Base-by-base conservation (phyloP, 2,329 filamentous ascomycete genomes). In the Sordariomycetes sp. region DNA sequence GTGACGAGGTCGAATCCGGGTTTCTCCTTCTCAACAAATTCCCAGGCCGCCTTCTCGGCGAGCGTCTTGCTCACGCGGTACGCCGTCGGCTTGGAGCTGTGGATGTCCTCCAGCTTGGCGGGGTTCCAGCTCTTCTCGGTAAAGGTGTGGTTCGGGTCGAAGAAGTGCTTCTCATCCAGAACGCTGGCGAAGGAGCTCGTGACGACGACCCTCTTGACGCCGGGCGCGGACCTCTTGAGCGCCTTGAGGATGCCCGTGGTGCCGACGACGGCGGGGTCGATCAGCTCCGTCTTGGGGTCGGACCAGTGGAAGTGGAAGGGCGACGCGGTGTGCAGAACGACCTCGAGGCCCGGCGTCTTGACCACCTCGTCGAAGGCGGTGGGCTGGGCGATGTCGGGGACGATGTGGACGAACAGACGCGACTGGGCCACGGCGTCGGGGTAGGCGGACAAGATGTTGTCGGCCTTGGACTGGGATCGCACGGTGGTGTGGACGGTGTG, bases 381-480 rank as follows among this genome's bases (percentile, higher is more conserved):
- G 28, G 76, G 69, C 48, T 77, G 57, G 4, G 84, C 82, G 44
- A 94, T 83, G 50, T 94, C 86, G 14, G 80, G 75, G 17, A 93
- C 85, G 45, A 92, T 77, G 36, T 54, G 61, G 10, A 70, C 59
- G 21, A 57, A 47, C 14, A 78, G 66, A 21, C 61, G 58, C 6
- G 16, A 18, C 3, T n/a, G 15, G 11, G 63, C 59, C 38, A 47
- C 48, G 39, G 63, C 50, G 15, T 54, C 51, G 3, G 66, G 58
- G 48, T 73, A 62, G 8, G 69, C 64, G 33, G 59, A 55, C 30
- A 64, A 63, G 40, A 77, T 68, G 44, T 61, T 63, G 29, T 59
- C 44, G 14, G 71, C 71, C 48, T 76, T 75, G 30, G 63, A 59
- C 41, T 73, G 61, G 30, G 61, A 64, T 30, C 72, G 66, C 34